Base-by-base conservation (phyloP, 768 basidiomycete genomes). In the Panellus pusillus region DNA sequence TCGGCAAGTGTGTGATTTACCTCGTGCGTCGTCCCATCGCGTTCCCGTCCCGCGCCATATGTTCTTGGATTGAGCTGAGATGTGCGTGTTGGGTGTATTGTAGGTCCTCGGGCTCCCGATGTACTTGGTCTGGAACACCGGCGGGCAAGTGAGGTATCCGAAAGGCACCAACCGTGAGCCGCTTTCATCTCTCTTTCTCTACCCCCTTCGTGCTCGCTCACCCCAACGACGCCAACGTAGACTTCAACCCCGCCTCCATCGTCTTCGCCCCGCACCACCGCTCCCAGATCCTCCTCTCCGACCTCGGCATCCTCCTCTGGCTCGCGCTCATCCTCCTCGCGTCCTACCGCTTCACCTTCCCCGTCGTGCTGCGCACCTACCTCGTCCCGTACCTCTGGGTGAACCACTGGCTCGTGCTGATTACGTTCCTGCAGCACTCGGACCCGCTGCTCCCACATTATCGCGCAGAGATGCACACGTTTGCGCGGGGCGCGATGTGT, bases 321-420 rank as follows among this genome's bases (percentile, higher is more conserved):
- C 64, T 92, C 47, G 77, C 67, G 50, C 81, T 70, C 13, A 56
- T 97, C 50, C 71, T 58, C 20, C 71, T 70, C 42, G 82, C 82
- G 63, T 77, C 82, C 58, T 73, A 79, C 67, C 69, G 76, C 47
- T 82, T 77, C 47, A 86, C 91, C 36, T 87, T 92, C 73, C 66
- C 70, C 42, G 81, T 81, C 51, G 86, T 96, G 45, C 82, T 91
- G 73, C 79, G 82, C 60, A 71, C 87, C 60, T 98, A 97, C 71
- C 68, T 92, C 53, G 78, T 91, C 15, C 93, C 95, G 47, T 98
- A 97, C 75, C 78, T 98, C 54, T 92, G 89, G 89, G 50, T 54
- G 3, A 58, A 54, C 41, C 29, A 14, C 55, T 49, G 39, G 48
- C 73, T 81, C 50, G 79, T 80, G 41, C 54, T 75, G 49, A 78